Base-by-base conservation (phyloP, 441 rosid species). In the Gossypium trilobum region DNA sequence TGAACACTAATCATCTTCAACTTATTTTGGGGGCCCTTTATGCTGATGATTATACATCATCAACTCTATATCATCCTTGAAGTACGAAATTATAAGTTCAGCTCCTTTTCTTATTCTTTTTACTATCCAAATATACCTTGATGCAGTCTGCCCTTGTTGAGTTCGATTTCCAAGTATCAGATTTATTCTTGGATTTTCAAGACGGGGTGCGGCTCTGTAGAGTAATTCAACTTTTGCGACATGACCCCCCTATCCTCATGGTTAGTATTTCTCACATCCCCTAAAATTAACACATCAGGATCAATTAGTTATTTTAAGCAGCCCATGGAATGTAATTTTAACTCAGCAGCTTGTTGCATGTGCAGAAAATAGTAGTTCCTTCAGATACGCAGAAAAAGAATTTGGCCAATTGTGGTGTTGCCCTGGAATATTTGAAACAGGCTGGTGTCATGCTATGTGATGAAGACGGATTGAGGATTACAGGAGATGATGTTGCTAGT, bases 201-300 rank as follows among this genome's bases (percentile, higher is more conserved):
- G 97, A 94, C 81, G 98, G 98, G 22, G 85, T 91, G 78, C 86
- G 91, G 77, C 90, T 94, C n/a, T 85, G 95, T 77, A 84, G 98
- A 89, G 92, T 89, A 59, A 83, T 89, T 72, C 96, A 94, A 74
- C 91, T 94, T 69, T 81, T 94, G 77, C 83, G 73, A 79, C 95
- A 88, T 61, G 96, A 90, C 67, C 58, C 95, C 14, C 90, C 92
- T 23, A 86, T 94, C 81, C 87, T 94, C 62, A 71, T 66, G 93
- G 98, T 94, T 78, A 67, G 92, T 73, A 25, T 61, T 74, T 23
- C 62, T 27, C 59, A 10, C 51, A 51, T 60, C 23, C 10, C 14
- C 14, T 19, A 5, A 48, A 58, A 6, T 61, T 39, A 33, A 56
- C 29, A 27, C 33, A 31, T 33, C 2, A 29, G 14, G 17, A 20